These are phyloP conservation scores for Penicillium sp. DNA, from an alignment of 2,329 filamentous ascomycete species.

Conservation along the genomic window DNA sequence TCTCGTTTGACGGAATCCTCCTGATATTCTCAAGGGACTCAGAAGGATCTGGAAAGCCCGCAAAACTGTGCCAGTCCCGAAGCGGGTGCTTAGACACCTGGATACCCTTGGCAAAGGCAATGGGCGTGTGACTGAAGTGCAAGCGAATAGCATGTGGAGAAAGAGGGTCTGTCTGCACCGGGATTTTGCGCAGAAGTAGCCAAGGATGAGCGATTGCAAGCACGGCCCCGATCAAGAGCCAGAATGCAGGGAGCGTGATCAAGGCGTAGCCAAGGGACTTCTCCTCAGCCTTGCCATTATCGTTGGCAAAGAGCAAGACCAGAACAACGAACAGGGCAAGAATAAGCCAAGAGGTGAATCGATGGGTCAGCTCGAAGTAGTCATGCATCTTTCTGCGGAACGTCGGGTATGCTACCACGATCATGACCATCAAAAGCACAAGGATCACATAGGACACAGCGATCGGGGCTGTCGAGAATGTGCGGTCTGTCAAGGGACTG, in stretches of 20 bases:
- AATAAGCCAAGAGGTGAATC: slow-evolving; percentile 70
- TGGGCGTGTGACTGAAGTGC: slow-evolving; percentile 66
- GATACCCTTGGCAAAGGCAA: slow-evolving; percentile 59
- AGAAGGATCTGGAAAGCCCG: slow-evolving; percentile 65
- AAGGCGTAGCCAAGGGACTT: slow-evolving; percentile 46
- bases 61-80: slow-evolving; percentile 76
- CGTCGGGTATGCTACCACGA: slow-evolving; percentile 65
- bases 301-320: slow-evolving; percentile 57
- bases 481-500: slow-evolving; percentile 17
- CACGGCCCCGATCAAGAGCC: slow-evolving; percentile 69
- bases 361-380: slow-evolving; percentile 70
- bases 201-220: slow-evolving; percentile 71
- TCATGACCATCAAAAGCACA: slow-evolving; percentile 61
- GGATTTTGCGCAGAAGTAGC: slow-evolving; percentile 68
- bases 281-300: slow-evolving; percentile 41
- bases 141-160: slow-evolving; percentile 74
- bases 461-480: slow-evolving; percentile 44
- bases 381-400: slow-evolving; percentile 68
- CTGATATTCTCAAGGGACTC: slow-evolving; percentile 4
- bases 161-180: slow-evolving; percentile 66
- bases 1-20: neutral
- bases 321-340: slow-evolving; percentile 68
- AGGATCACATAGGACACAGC: slow-evolving; percentile 62
- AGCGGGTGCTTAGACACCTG: slow-evolving; percentile 66
- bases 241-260: slow-evolving; percentile 60